These are phyloP conservation scores for Talaromyces verruculosus DNA, from an alignment of 2,329 filamentous ascomycete species.

Conservation along the genomic window DNA sequence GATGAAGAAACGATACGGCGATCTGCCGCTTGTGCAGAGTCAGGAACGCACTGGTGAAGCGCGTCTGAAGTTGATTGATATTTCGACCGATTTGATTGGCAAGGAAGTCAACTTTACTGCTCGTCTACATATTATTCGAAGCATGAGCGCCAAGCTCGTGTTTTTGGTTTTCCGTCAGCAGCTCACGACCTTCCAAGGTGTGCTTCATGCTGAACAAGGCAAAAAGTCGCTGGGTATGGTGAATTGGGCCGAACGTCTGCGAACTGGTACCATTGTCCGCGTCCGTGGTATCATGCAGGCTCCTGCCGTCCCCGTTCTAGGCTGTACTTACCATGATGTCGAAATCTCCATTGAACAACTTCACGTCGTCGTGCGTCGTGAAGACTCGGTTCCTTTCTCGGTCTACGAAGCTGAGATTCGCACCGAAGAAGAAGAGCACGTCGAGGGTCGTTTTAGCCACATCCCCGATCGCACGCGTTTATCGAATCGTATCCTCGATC, in stretches of 20 bases:
- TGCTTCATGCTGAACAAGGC: slow-evolving; percentile 63
- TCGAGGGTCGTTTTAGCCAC: slow-evolving; percentile 58
- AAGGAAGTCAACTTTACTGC: slow-evolving; percentile 66
- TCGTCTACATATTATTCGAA: slow-evolving; percentile 74
- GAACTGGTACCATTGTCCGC: slow-evolving; percentile 74
- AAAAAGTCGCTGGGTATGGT: slow-evolving; percentile 72
- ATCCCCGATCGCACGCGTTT: slow-evolving; percentile 73
- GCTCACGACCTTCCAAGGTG: slow-evolving; percentile 78
- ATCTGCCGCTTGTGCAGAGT: slow-evolving; percentile 59
- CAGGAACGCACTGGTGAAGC: slow-evolving; percentile 50
- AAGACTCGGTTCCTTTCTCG: slow-evolving; percentile 65
- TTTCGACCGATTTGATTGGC: slow-evolving; percentile 56
- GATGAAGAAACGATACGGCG: slow-evolving; percentile 60
- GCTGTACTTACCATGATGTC: slow-evolving; percentile 71
- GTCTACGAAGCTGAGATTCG: slow-evolving; percentile 67
- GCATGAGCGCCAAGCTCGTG: slow-evolving; percentile 77
- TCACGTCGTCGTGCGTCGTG: slow-evolving; percentile 62
- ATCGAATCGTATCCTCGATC: slow-evolving; percentile 75
- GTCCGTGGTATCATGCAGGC: slow-evolving; percentile 71
- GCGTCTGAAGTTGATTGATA: slow-evolving; percentile 52
- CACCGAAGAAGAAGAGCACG: slow-evolving; percentile 53
- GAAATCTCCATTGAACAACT: slow-evolving; percentile 71
- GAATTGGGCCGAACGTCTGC: slow-evolving; percentile 81
- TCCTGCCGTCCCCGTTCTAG: slow-evolving; percentile 71
- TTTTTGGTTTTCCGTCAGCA: slow-evolving; percentile 87